Evolutionary conservation across 106 monocot genomes (phyloP), one percentile per base, ranked within the genome.

Genomic region (Narthecium ossifragum): DNA sequence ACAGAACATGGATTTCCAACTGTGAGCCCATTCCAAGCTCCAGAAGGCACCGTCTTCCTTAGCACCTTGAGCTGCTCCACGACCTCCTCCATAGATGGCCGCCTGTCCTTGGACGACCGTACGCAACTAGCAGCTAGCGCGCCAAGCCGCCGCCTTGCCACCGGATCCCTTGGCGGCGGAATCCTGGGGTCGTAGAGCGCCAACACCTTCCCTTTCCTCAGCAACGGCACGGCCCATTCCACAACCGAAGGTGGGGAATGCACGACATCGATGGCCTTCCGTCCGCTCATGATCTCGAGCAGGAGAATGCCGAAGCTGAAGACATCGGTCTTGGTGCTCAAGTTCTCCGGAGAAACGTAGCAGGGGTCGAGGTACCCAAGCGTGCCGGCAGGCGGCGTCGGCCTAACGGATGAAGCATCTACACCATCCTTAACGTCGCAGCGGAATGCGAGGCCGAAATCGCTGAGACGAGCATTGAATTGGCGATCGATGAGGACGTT

Each of bases 301-400:
- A 96, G 78, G n/a, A 96, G 68, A 51, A 96, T 96, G 9, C 96
- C 96, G n/a, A 96, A 96, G 65, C 96, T 96, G 71, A 96, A 96
- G 8, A 96, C 96, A 28, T 96, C 96, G 3, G 86, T 96, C 65
- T 90, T 90, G 40, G 84, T 86, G 56, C 96, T 90, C 17, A 96
- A 58, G 60, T 72, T 77, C 46, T 90, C 90, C n/a, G 96, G 96
- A 0, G 96, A 90, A 33, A 96, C 60, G 62, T 96, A 96, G 15
- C 74, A 61, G 5, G 96, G 96, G 51, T 96, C 96, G 30, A 96
- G 78, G 47, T 96, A 96, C 1, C 96, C 96, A 2, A 96, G 75
- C 0, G 96, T 96, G 13, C 96, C 96, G 0, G 96, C 96, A 0
- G 96, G 96, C 12, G 92, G 86, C 6, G 96, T 82, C 20, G 85